Evolutionary conservation across 495 filamentous ascomycete genomes (phyloP), one percentile per base, ranked within the genome.

Genomic region (Physcia stellaris): DNA sequence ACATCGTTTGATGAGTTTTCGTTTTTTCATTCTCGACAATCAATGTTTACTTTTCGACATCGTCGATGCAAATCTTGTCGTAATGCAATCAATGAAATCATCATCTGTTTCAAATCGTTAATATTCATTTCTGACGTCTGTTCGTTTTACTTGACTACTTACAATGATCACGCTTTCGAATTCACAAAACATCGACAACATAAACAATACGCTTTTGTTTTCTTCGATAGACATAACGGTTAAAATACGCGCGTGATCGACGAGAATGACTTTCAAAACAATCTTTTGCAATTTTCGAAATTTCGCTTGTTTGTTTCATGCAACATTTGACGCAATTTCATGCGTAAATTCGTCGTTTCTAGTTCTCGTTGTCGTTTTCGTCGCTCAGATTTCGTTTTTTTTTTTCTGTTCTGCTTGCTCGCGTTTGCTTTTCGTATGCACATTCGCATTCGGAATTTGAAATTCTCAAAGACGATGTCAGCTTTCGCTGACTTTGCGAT

Each of bases 241-340:
- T 5, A 56, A 36, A 6, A 55, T 36, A 1, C 22, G 52, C 60
- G 71, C 0, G 60, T 83, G n/a, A 75, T 78, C 2, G 82, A 86
- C 44, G 63, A 74, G 39, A 66, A 83, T 50, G 80, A 80, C 11
- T 86, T 82, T 55, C 73, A 80, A 12, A 83, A 67, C 44, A 80
- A 86, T 56, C 80, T 87, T 12, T 63, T 86, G 19, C 65, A 68
- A 36, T 73, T 77, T 6, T 57, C 86, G 37, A 71, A 73, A 43
- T 36, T 39, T 15, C 34, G 22, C 18, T 13, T 47, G 23, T 9
- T 26, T 13, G n/a, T 32, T 20, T n/a, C n/a, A 3, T 39, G 37
- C 20, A 48, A 40, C 26, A 53, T 39, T 24, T 33, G 11, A 19
- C 38, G 16, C 28, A 54, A 52, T 30, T 35, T 28, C 24, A 39